A percentile compares a stretch with the other conserved stretches of the same genome.
Conservation (phyloP, 371 early-diverging fungal species). For the Mortierella sp. region DNA sequence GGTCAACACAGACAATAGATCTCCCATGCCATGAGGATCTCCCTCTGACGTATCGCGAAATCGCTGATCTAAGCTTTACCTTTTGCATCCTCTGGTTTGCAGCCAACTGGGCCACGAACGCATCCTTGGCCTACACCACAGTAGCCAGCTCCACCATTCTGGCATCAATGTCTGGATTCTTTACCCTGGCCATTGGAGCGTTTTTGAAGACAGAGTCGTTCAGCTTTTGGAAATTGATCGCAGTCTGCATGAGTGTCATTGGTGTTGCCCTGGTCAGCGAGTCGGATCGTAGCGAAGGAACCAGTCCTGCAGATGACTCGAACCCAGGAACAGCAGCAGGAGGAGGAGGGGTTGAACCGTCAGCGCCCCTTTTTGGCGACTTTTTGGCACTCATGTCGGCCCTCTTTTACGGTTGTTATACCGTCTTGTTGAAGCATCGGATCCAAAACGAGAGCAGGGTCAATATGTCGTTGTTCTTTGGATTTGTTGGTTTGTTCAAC, state of each 20-base stretch:
- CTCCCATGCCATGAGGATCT: not conserved
- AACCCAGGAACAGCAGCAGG: constrained; percentile 10
- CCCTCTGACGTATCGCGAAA: constrained; percentile 48
- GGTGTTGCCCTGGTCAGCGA: constrained; percentile 8
- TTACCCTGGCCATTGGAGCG: constrained; percentile 75
- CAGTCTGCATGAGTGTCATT: constrained; percentile 57
- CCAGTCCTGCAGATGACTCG: constrained; percentile 6
- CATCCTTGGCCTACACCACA: constrained; percentile 75
- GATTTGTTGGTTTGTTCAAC: constrained; percentile 78
- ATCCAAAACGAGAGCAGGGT: constrained; percentile 74
- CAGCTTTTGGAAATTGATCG: constrained; percentile 56
- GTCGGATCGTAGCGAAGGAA: not conserved
- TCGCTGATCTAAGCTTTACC: constrained; percentile 66
- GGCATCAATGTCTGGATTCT: constrained; percentile 72
- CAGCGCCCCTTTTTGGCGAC: constrained; percentile 64
- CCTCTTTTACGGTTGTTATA: constrained; percentile 78
- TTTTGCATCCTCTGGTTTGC: constrained; percentile 81
- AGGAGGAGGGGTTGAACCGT: constrained; percentile 1
- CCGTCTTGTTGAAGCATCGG: constrained; percentile 70
- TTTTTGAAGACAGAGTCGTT: constrained; percentile 66
- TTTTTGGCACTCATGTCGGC: constrained; percentile 72
- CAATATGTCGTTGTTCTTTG: constrained; percentile 78
- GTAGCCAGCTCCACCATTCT: constrained; percentile 81
- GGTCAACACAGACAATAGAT: too few relatives aligned
- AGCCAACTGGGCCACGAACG: constrained; percentile 78